phyloP scores from a whole-genome alignment of 345 rosid species.

The Eucalyptus grandis region DNA sequence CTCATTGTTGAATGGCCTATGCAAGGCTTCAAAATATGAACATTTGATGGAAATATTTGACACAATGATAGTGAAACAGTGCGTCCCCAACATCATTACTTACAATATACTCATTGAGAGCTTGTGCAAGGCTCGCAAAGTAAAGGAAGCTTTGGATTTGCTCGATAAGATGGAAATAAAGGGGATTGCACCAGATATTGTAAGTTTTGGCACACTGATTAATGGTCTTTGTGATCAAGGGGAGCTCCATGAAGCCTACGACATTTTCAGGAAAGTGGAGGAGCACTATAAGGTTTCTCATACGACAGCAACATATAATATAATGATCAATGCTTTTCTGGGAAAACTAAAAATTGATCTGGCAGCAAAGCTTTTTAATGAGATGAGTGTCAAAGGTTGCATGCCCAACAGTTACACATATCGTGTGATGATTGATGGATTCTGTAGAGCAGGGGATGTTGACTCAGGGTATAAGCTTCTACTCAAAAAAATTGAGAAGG shows the following conservation, averaged over 20 bases:
- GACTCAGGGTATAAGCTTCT: conserved; percentile 47
- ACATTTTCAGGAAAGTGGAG: conserved; percentile 45
- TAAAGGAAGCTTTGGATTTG: conserved; percentile 54
- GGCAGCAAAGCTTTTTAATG: conserved; percentile 57
- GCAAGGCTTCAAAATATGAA: conserved; percentile 70
- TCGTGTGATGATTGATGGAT: conserved; percentile 71
- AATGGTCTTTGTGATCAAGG: conserved; percentile 58
- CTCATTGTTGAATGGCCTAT: conserved; percentile 79
- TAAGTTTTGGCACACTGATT: conserved; percentile 57
- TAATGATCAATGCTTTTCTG: conserved; percentile 62
- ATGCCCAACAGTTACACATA: conserved; percentile 66
- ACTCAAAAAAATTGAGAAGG: conserved; percentile 41
- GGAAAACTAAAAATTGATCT: conserved; percentile 45
- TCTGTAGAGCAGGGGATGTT: conserved; percentile 61
- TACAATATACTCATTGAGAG: conserved; percentile 83
- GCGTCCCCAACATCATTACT: conserved; percentile 66
- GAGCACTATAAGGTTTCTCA: conserved; percentile 32
- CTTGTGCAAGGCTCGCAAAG: conserved; percentile 56
- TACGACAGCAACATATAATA: conserved; percentile 58
- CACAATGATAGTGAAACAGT: conserved; percentile 53
- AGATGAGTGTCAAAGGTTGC: conserved; percentile 51
- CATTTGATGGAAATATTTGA: conserved; percentile 71
- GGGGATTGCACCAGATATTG: conserved; percentile 49
- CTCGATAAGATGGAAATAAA: conserved; percentile 41
- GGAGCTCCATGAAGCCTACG: conserved; percentile 58